Evolutionary conservation across 1,284 basidiomycete genomes (phyloP).

Genomic region (Golubevia pallescens): DNA sequence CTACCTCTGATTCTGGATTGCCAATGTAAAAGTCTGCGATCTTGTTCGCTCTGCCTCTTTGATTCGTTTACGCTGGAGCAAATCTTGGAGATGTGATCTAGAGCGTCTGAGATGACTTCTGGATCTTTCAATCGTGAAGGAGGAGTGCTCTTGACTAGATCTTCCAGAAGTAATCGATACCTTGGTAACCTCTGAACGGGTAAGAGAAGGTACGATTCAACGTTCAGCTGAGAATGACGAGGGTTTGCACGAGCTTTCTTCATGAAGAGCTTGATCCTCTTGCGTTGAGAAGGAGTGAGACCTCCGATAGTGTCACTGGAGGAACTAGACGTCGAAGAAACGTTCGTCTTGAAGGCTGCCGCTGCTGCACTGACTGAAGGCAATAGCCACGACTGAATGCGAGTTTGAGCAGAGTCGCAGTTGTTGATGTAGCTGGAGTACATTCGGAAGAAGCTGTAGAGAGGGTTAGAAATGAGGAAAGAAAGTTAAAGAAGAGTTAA

Average conservation of each 20-base stretch:
- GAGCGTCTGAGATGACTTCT: slow-evolving; percentile 23
- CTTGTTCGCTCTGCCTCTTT: slow-evolving; percentile 65
- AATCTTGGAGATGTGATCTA: slow-evolving; percentile 47
- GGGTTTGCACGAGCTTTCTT: slow-evolving; percentile 68
- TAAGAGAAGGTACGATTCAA: slow-evolving; percentile 91
- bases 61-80: slow-evolving; percentile 60
- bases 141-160: slow-evolving; percentile 49
- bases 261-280: slow-evolving; percentile 41
- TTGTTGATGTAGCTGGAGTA: slow-evolving; percentile 60
- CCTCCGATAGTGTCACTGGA: slow-evolving; percentile 50
- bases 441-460: slow-evolving; percentile 51
- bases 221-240: slow-evolving; percentile 90
- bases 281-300: slow-evolving; percentile 31
- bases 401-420: slow-evolving; percentile 41
- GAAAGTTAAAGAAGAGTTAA: too few species aligned
- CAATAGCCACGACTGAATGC: slow-evolving; percentile 13
- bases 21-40: slow-evolving; percentile 68
- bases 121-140: slow-evolving; percentile 22
- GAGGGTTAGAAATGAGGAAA: too few species aligned
- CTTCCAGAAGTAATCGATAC: slow-evolving; percentile 77
- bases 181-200: slow-evolving; percentile 96
- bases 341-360: slow-evolving; percentile 23
- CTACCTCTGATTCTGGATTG: slow-evolving; percentile 86
- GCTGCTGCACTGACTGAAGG: slow-evolving; percentile 16
- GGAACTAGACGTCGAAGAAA: neutral